Base-by-base conservation (phyloP, 2,329 filamentous ascomycete species). In the Aspergillus hiratsukae region DNA sequence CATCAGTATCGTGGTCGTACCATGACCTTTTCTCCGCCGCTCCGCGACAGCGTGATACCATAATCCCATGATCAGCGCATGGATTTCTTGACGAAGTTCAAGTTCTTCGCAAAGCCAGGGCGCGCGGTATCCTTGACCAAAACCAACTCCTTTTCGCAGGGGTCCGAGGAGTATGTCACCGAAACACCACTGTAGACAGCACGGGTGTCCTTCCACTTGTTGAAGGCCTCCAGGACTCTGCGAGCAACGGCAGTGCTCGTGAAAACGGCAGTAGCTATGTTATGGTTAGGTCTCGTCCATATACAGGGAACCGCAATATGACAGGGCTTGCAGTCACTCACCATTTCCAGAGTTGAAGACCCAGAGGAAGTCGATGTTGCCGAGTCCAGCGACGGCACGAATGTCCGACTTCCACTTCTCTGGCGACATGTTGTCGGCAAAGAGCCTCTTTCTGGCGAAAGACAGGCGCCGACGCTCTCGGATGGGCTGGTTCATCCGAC, bases 341-440 rank as follows among this genome's bases (percentile, higher is more conserved):
- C 74, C 75, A 53, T 77, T 77, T 7, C 75, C 75, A 54, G 69
- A 68, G 54, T 77, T 77, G 59, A 75, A 76, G 5, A 74, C 65
- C 71, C 73, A 76, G 17, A 74, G 62, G 54, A 75, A 68, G 53
- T 76, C 75, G 53, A 76, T 66, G 51, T 73, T 73, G 27, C 68
- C 66, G 5, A 62, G 51, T 8, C 73, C 74, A 9, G 62, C 68
- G 29, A 75, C 61, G 29, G 67, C 57, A 19, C 66, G 65, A 25
- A 76, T 64, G 54, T 75, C 72, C 23, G 66, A 66, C 53, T 65
- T 66, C 66, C 75, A 75, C 46, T 66, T 69, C 11, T 66, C 64
- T 11, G 69, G 64, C 27, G 66, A 68, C 63, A 72, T 58, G 17
- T 66, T 62, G 48, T 69, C 67, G 9, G 65, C 67, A 61, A 76